Conservation (phyloP, 371 early-diverging fungal genomes). For the Circinella umbellata region DNA sequence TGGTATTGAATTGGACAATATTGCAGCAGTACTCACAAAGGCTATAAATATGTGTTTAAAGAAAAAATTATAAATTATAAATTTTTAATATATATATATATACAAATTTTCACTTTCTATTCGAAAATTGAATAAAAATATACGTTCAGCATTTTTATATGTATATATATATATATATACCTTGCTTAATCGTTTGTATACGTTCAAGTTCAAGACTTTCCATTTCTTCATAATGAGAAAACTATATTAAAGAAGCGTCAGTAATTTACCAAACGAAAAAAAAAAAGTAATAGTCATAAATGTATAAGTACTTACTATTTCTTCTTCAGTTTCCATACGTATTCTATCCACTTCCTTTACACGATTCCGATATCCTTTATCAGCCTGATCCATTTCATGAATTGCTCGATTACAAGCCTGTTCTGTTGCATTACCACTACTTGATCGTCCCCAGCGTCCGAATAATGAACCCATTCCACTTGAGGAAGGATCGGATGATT, state of each 20-base stretch:
- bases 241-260: conserved; percentile 25
- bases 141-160: too few relatives aligned
- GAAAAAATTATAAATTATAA: too few relatives aligned
- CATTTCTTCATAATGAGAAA: conserved; percentile 61
- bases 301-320: conserved; percentile 53
- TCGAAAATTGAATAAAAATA: too few relatives aligned
- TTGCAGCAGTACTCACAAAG: conserved; percentile 68
- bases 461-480: conserved; percentile 24
- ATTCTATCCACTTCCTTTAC: conserved; percentile 62
- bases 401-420: conserved; percentile 9
- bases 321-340: conserved; percentile 68
- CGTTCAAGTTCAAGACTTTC: conserved; percentile 63
- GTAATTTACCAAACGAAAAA: too few relatives aligned
- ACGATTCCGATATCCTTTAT: conserved; percentile 58
- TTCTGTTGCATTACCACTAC: conserved; percentile 6
- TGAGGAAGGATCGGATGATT: conserved; percentile 3
- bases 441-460: conserved; percentile 27
- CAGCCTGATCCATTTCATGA: conserved; percentile 55
- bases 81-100: too few relatives aligned
- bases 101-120: too few relatives aligned
- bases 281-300: background rate
- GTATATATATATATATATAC: conserved; percentile 22
- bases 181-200: conserved; percentile 62
- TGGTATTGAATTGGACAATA: conserved; percentile 63
- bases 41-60: conserved; percentile 30